Evolutionary conservation across 192 early-diverging fungal species (phyloP), one percentile per base, ranked within the genome.

Genomic region (Coemansia sp.): DNA sequence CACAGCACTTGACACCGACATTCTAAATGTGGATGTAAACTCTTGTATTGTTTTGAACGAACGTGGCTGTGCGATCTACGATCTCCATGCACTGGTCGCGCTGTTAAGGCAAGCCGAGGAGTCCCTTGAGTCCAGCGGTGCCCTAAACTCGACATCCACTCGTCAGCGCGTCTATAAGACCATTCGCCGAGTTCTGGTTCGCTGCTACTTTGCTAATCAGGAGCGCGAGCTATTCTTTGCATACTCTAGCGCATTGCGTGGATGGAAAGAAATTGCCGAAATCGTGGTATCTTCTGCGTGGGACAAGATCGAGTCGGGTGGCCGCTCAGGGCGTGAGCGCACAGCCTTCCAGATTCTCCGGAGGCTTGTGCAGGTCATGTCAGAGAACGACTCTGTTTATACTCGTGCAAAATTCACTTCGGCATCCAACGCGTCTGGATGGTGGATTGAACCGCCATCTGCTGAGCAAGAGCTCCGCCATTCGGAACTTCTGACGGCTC

Each of bases 241-340:
- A 11, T 84, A 89, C 16, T 74, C 82, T 43, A 89, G 90, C 51
- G 88, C 87, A 19, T 80, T 93, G 60, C 82, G 88, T 45, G 88
- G 91, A 1, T 99, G 97, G 97, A 84, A 88, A 64, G 87, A 93
- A 58, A 74, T 96, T 19, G 83, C 93, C 6, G 88, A 94, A 55
- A 84, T 93, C 13, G 85, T 88, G 1, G 69, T 72, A 4, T 72
- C 81, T 21, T 83, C 81, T 10, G 81, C 81, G 39, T 97, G 52
- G 82, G 82, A 39, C 80, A 87, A 16, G 84, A 85, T 63, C 91
- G 91, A 80, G 83, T 86, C 58, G 65, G 89, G 16, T 64, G 93
- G 59, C 81, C 88, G 49, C 69, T 86, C 26, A 84, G 93, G 60
- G 26, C 78, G 46, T 83, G 76, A 77, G 67, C 75, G 65, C 60